Evolutionary conservation across 1,284 basidiomycete genomes (phyloP).

Genomic region (Peniophora sp.): DNA sequence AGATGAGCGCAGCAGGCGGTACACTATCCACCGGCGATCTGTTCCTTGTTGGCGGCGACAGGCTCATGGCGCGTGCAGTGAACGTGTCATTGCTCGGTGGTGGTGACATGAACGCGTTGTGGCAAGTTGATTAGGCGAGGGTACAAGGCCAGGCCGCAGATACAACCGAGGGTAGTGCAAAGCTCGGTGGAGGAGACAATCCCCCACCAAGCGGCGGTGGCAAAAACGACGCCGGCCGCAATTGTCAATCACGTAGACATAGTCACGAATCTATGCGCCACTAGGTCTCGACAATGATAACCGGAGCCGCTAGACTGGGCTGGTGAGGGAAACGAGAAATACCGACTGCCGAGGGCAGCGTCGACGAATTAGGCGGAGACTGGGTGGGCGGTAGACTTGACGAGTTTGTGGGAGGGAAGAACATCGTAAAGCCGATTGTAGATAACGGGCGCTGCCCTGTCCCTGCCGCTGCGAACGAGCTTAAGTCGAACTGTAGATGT

Average conservation of each 20-base stretch:
- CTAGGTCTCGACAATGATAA: background rate
- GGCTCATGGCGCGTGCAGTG: background rate
- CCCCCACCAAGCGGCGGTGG: background rate
- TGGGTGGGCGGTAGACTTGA: background rate
- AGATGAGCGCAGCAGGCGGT: constrained; percentile 9
- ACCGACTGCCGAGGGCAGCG: background rate
- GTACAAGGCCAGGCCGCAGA: no score
- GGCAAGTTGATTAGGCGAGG: no score
- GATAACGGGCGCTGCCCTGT: background rate
- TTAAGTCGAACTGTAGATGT: background rate
- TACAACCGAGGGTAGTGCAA: no score
- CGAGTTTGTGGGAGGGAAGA: background rate
- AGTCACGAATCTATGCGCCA: no score
- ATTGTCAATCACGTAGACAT: background rate
- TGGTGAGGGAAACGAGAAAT: background rate
- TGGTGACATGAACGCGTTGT: background rate
- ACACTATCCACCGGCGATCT: background rate
- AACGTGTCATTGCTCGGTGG: constrained; percentile 1
- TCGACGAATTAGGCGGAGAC: background rate
- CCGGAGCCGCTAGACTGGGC: background rate
- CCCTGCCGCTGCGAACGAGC: no score
- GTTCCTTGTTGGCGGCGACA: constrained; percentile 6
- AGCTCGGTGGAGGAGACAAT: background rate
- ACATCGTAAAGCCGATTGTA: background rate
- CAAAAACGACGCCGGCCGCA: background rate